Percentiles rank a stretch among this genome's conserved stretches.
Conservation (phyloP, 2,329 filamentous ascomycete species). For the Fusarium buxicola region DNA sequence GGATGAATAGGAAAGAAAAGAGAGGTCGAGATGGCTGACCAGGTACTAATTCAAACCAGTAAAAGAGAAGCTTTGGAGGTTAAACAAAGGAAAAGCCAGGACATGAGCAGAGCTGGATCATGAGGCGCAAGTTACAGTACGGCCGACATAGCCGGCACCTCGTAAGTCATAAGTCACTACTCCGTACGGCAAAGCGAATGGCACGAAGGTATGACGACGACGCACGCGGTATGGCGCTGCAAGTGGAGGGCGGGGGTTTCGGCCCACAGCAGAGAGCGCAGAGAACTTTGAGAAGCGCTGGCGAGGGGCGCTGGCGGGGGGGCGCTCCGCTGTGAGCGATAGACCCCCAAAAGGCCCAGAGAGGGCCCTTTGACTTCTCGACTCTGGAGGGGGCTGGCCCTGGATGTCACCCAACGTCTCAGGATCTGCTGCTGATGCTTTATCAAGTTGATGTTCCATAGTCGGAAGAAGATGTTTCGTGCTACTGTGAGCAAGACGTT, state of each 20-base stretch:
- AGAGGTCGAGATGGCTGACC: constrained; percentile 37
- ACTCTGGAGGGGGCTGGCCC: constrained; percentile 1
- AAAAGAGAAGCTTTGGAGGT: constrained; percentile 13
- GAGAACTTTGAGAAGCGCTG: background rate
- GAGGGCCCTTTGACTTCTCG: constrained; percentile 13
- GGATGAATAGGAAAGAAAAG: constrained; percentile 1
- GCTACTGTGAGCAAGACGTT: background rate
- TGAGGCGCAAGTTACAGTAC: no score
- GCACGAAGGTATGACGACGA: constrained; percentile 25
- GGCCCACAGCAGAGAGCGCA: constrained; percentile 3
- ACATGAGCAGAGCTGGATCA: background rate
- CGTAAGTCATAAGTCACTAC: constrained; percentile 29
- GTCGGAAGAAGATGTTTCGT: background rate
- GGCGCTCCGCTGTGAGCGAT: constrained; percentile 33
- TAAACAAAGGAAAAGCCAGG: background rate
- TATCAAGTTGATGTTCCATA: background rate
- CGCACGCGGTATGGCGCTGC: constrained; percentile 37
- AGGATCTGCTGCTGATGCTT: constrained; percentile 32
- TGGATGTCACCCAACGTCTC: constrained; percentile 26
- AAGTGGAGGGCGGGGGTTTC: constrained; percentile 27
- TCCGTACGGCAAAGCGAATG: constrained; percentile 31
- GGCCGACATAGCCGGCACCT: no score
- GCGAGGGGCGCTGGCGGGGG: no score
- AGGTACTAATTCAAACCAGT: constrained; percentile 16
- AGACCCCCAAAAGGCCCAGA: constrained; percentile 1